phyloP scores from a whole-genome alignment of 164 flowering plant species.

The Macadamia tetraphylla region DNA sequence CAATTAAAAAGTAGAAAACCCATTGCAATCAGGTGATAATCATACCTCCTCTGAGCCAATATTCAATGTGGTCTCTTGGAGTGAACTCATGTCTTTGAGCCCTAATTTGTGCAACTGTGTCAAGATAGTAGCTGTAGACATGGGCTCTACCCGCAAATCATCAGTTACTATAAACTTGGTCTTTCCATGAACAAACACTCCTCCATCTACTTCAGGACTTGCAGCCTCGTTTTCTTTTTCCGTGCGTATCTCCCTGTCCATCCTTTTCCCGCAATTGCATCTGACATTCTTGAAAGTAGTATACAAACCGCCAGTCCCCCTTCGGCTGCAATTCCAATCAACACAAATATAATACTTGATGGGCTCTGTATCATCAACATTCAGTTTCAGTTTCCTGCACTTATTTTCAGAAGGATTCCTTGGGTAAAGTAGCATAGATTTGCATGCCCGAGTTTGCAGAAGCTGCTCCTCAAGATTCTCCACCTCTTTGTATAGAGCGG shows the following conservation, averaged over 20 bases:
- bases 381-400: too few relatives aligned
- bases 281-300: too few relatives aligned
- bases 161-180: too few relatives aligned
- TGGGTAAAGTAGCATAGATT: conserved; percentile 5
- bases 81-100: neutral
- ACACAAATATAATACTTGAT: too few relatives aligned
- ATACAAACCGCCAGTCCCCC: too few relatives aligned
- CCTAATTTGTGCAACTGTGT: neutral
- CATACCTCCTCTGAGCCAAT: too few relatives aligned
- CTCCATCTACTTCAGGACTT: neutral
- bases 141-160: neutral
- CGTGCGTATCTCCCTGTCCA: neutral
- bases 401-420: neutral
- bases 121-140: neutral
- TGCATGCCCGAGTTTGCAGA: neutral
- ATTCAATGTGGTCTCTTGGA: too few relatives aligned
- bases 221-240: too few relatives aligned
- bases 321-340: too few relatives aligned
- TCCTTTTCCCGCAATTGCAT: neutral
- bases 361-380: too few relatives aligned
- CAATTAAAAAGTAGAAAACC: neutral
- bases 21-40: neutral
- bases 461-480: too few relatives aligned
- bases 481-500: too few relatives aligned
- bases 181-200: conserved; percentile 9